Conservation (phyloP, 2,329 filamentous ascomycete genomes). For the Penicillium decumbens region DNA sequence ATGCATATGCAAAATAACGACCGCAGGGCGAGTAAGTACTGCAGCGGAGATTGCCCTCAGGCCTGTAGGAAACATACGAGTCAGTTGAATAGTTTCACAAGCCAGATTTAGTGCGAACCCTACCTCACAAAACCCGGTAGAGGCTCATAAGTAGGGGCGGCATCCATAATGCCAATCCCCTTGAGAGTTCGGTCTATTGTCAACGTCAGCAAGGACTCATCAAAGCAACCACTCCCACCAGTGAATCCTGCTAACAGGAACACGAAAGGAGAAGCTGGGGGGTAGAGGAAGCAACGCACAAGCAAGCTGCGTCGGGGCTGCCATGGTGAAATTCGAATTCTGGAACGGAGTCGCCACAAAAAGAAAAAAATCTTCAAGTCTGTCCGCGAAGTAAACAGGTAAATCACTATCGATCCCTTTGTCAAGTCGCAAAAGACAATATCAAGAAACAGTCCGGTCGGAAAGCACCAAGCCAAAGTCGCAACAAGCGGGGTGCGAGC, state of each 20-base stretch:
- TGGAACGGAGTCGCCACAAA: conserved; percentile 11
- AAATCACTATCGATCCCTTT: not conserved
- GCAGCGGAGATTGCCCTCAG: conserved; percentile 91
- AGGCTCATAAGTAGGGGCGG: conserved; percentile 78
- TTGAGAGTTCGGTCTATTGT: conserved; percentile 81
- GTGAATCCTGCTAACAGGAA: not conserved
- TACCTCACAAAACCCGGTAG: conserved; percentile 70
- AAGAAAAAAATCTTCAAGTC: conserved; percentile 7
- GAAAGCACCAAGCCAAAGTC: conserved; percentile 2
- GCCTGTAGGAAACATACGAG: conserved; percentile 47
- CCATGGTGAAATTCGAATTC: conserved; percentile 54
- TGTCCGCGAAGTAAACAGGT: conserved; percentile 2
- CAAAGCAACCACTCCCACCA: not conserved
- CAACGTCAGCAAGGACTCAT: conserved; percentile 17
- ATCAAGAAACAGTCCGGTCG: not conserved
- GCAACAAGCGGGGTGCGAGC: not conserved
- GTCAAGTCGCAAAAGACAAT: not conserved
- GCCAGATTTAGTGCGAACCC: not conserved
- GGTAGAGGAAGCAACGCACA: conserved; percentile 49
- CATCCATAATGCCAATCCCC: conserved; percentile 89
- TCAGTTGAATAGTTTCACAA: conserved; percentile 12
- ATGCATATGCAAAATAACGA: conserved; percentile 93
- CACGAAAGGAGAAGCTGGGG: not conserved
- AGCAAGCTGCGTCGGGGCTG: conserved; percentile 87
- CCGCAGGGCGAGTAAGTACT: conserved; percentile 94